phyloP scores from a whole-genome alignment of 768 basidiomycete genomes.

The Erythrobasidium yunnanense region DNA sequence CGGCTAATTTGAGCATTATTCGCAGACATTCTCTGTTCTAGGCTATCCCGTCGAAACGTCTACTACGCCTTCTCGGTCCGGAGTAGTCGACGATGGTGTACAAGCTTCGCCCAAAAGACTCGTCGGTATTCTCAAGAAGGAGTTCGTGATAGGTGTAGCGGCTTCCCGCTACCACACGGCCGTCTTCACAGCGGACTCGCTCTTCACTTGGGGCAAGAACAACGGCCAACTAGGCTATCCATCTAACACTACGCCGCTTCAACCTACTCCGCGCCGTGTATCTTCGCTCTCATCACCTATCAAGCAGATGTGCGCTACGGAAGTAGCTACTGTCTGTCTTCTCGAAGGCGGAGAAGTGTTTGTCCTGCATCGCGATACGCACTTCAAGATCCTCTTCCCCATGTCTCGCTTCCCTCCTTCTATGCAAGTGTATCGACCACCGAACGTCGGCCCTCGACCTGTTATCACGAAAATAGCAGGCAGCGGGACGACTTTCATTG shows the following conservation, averaged over 20 bases:
- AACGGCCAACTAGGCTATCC: constrained; percentile 70
- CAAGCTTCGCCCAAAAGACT: constrained; percentile 69
- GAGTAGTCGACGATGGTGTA: constrained; percentile 57
- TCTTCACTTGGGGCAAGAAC: constrained; percentile 73
- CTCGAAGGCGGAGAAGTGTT: constrained; percentile 68
- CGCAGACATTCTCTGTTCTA: constrained; percentile 26
- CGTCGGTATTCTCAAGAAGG: constrained; percentile 62
- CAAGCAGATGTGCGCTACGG: constrained; percentile 62
- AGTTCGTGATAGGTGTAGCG: constrained; percentile 65
- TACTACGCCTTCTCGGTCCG: constrained; percentile 35
- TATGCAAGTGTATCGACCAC: constrained; percentile 67
- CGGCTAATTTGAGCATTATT: neutral
- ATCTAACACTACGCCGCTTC: constrained; percentile 34
- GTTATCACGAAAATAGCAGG: constrained; percentile 67
- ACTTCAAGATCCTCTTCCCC: constrained; percentile 73
- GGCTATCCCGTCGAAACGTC: constrained; percentile 29
- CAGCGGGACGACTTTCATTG: constrained; percentile 70
- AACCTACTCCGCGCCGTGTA: constrained; percentile 50
- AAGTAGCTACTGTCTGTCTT: constrained; percentile 70
- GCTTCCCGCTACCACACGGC: constrained; percentile 77
- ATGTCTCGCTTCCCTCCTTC: constrained; percentile 63
- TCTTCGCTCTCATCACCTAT: constrained; percentile 64
- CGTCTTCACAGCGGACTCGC: constrained; percentile 52
- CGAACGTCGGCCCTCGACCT: constrained; percentile 59
- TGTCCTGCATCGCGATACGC: constrained; percentile 65